A percentile compares a stretch with the other conserved stretches of the same genome.
Evolutionary conservation across 495 filamentous ascomycete genomes (phyloP).

Genomic region (Podospora pseudopauciseta): DNA sequence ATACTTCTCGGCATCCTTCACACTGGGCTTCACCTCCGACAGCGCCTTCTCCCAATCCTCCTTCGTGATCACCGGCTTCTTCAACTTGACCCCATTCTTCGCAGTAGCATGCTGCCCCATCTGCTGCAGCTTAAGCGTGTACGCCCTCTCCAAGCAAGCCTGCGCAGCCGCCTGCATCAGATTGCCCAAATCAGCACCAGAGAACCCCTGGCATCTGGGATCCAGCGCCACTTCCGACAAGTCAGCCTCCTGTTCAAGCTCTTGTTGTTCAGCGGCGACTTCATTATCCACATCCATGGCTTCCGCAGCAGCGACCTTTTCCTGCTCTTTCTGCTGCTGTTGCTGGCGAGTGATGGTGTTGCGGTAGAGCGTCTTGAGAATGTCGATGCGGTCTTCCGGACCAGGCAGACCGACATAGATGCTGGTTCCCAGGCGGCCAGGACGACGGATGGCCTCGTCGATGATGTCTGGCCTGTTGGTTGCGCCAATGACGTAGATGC

Average conservation of each 20-base stretch:
- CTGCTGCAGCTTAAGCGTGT: constrained; percentile 22
- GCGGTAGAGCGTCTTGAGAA: constrained; percentile 70
- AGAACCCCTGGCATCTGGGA: constrained; percentile 71
- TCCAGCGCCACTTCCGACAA: constrained; percentile 62
- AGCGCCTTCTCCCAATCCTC: constrained; percentile 78
- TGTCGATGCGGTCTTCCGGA: constrained; percentile 75
- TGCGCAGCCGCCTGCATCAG: constrained; percentile 73
- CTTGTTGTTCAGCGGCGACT: constrained; percentile 11
- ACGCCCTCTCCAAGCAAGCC: constrained; percentile 63
- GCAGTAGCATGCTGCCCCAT: constrained; percentile 10
- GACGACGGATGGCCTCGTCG: constrained; percentile 90
- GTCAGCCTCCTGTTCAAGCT: constrained; percentile 28
- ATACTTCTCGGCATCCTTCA: constrained; percentile 54
- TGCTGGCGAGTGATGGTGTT: constrained; percentile 52
- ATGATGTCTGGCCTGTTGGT: constrained; percentile 97
- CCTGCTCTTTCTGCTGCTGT: constrained; percentile 26
- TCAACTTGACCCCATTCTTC: constrained; percentile 15
- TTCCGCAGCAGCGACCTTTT: constrained; percentile 30
- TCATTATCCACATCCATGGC: not conserved
- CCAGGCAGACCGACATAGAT: constrained; percentile 88
- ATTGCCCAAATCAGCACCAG: constrained; percentile 82
- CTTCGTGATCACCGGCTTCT: constrained; percentile 51
- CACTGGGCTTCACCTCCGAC: constrained; percentile 70
- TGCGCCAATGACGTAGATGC: constrained; percentile 92
- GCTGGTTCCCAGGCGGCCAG: constrained; percentile 82